These are phyloP conservation scores for Beauveria caledonica DNA, from an alignment of 2,329 filamentous ascomycete species.

Conservation along the genomic window DNA sequence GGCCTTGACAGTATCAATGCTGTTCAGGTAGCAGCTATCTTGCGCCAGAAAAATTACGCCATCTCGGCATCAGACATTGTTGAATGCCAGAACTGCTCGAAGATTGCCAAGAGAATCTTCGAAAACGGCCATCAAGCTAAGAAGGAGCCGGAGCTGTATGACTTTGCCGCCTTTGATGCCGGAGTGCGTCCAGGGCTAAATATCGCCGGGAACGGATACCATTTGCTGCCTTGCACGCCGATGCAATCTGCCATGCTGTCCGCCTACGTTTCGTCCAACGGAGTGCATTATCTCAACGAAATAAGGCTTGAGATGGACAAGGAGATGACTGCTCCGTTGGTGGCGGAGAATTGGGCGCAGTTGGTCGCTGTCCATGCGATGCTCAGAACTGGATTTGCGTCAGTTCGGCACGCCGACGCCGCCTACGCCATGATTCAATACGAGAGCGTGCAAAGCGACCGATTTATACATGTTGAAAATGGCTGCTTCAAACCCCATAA, in stretches of 20 bases:
- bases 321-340: slow-evolving; percentile 25
- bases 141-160: slow-evolving; percentile 20
- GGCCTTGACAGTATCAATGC: slow-evolving; percentile 88
- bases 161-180: slow-evolving; percentile 32
- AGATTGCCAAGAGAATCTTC: slow-evolving; percentile 22
- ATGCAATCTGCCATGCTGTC: slow-evolving; percentile 74
- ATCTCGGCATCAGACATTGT: slow-evolving; percentile 68
- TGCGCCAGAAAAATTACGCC: slow-evolving; percentile 51
- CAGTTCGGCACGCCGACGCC: slow-evolving; percentile 48
- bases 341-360: slow-evolving; percentile 52
- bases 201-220: slow-evolving; percentile 26
- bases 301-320: slow-evolving; percentile 45
- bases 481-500: not conserved
- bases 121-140: not conserved
- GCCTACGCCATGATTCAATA: slow-evolving; percentile 46
- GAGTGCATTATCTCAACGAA: slow-evolving; percentile 68
- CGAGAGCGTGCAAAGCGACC: not conserved
- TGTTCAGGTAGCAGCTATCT: slow-evolving; percentile 61
- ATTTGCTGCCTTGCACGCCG: slow-evolving; percentile 67
- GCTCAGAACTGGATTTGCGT: slow-evolving; percentile 65
- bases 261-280: slow-evolving; percentile 60
- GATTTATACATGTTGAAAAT: not conserved
- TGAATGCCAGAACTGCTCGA: slow-evolving; percentile 44
- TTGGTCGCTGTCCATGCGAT: slow-evolving; percentile 55
- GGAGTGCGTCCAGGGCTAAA: slow-evolving; percentile 24